Conservation (phyloP, 768 basidiomycete genomes). For the Lentinus brumalis region DNA sequence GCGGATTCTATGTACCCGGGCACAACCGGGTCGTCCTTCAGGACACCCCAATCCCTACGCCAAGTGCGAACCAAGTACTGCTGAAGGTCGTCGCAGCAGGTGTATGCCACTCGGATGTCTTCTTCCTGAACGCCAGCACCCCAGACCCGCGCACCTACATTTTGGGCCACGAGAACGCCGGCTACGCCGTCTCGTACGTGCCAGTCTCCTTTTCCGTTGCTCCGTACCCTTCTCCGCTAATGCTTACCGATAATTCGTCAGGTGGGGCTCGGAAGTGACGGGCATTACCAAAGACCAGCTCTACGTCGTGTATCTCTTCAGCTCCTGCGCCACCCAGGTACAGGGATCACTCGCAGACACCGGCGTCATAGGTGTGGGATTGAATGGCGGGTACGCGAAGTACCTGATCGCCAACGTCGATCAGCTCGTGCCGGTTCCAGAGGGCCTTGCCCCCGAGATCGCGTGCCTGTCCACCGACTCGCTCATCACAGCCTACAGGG, state of each 20-base stretch:
- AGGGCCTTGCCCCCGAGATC: conserved; percentile 10
- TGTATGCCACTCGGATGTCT: conserved; percentile 16
- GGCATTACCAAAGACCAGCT: conserved; percentile 2
- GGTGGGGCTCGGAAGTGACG: not conserved
- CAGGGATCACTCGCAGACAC: not conserved
- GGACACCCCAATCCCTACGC: conserved; percentile 6
- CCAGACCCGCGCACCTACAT: conserved; percentile 12
- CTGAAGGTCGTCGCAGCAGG: conserved; percentile 17
- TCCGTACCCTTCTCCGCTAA: not conserved
- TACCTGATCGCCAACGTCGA: conserved; percentile 1
- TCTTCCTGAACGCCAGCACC: conserved; percentile 1
- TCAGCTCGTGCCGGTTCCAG: conserved; percentile 14
- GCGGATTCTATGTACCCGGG: conserved; percentile 30
- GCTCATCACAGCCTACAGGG: conserved; percentile 9
- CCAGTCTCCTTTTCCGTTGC: too few relatives aligned
- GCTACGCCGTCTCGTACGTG: conserved; percentile 7
- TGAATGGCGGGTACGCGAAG: conserved; percentile 12
- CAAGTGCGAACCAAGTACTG: conserved; percentile 8
- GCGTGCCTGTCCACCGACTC: conserved; percentile 8
- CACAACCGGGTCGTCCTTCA: conserved; percentile 34
- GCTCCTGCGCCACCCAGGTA: not conserved
- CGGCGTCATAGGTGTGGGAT: not conserved
- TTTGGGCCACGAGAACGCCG: conserved; percentile 13
- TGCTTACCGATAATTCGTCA: not conserved
- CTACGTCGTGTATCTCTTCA: not conserved